These are phyloP conservation scores for Dendrocalamus latiflorus DNA, from an alignment of 202 grass and related monocot genomes.

Conservation along the genomic window DNA sequence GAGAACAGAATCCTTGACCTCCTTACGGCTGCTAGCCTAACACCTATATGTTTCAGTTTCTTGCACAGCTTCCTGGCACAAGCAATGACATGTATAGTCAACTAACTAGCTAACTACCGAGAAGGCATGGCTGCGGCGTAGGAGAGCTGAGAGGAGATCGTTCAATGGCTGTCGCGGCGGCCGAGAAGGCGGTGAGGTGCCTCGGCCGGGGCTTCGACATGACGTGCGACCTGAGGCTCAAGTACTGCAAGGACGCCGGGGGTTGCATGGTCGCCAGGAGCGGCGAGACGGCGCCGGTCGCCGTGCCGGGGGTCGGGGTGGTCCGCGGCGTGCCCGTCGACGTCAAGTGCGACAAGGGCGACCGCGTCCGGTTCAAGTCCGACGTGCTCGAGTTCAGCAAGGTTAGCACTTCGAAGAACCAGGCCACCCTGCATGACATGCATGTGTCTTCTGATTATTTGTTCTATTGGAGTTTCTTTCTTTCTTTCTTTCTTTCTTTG, in stretches of 20 bases:
- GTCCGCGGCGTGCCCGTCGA: conserved; percentile 49
- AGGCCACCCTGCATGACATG: neutral
- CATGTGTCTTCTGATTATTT: neutral
- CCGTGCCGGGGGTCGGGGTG: conserved; percentile 64
- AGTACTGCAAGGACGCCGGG: conserved; percentile 63
- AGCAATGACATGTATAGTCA: conserved; percentile 31
- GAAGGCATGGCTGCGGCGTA: conserved; percentile 23
- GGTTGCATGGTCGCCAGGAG: conserved; percentile 45
- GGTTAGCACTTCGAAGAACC: conserved; percentile 22
- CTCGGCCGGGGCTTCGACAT: conserved; percentile 83
- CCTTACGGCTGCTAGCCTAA: neutral
- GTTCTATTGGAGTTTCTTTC: too few species aligned
- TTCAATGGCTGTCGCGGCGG: conserved; percentile 37
- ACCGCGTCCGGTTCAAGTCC: conserved; percentile 75
- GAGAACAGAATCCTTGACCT: conserved; percentile 8
- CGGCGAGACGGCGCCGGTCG: conserved; percentile 45
- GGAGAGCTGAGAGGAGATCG: neutral
- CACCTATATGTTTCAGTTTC: neutral
- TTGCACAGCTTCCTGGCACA: conserved; percentile 19
- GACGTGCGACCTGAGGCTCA: conserved; percentile 66
- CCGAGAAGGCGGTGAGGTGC: conserved; percentile 57
- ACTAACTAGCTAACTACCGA: neutral
- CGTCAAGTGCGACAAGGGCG: conserved; percentile 89
- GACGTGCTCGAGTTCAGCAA: conserved; percentile 77
- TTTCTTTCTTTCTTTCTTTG: neutral